These are phyloP conservation scores for Hanseniaspora mollemarum DNA, from an alignment of 805 yeast genomes.

Conservation along the genomic window DNA sequence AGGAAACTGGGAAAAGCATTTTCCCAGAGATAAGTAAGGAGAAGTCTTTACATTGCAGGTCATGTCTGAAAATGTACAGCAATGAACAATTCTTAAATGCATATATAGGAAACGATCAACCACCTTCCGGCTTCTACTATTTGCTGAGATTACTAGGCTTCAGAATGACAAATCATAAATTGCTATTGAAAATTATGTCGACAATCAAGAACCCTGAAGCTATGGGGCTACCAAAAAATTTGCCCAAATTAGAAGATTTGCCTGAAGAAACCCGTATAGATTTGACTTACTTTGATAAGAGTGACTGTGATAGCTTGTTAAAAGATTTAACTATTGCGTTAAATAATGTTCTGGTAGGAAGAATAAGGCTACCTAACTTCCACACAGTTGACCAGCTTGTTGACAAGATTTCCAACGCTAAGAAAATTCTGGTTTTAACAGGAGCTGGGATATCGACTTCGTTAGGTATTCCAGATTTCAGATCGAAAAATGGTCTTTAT, in stretches of 20 bases:
- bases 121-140: constrained; percentile 44
- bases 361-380: constrained; percentile 45
- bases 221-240: constrained; percentile 16
- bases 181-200: constrained; percentile 25
- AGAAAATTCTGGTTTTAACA: constrained; percentile 60
- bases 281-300: constrained; percentile 35
- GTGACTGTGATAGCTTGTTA: constrained; percentile 38
- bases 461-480: constrained; percentile 82
- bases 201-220: constrained; percentile 17
- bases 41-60: constrained; percentile 38
- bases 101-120: constrained; percentile 51
- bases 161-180: constrained; percentile 29
- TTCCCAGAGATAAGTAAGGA: constrained; percentile 35
- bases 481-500: constrained; percentile 81
- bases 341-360: constrained; percentile 45
- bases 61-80: constrained; percentile 50
- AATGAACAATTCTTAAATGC: constrained; percentile 46
- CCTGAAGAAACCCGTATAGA: constrained; percentile 19
- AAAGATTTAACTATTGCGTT: constrained; percentile 52
- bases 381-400: constrained; percentile 49
- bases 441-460: constrained; percentile 93
- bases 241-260: not conserved
- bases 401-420: constrained; percentile 41
- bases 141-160: constrained; percentile 59
- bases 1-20: constrained; percentile 26